phyloP scores from a whole-genome alignment of 495 filamentous ascomycete species.

The Lepraria neglecta region DNA sequence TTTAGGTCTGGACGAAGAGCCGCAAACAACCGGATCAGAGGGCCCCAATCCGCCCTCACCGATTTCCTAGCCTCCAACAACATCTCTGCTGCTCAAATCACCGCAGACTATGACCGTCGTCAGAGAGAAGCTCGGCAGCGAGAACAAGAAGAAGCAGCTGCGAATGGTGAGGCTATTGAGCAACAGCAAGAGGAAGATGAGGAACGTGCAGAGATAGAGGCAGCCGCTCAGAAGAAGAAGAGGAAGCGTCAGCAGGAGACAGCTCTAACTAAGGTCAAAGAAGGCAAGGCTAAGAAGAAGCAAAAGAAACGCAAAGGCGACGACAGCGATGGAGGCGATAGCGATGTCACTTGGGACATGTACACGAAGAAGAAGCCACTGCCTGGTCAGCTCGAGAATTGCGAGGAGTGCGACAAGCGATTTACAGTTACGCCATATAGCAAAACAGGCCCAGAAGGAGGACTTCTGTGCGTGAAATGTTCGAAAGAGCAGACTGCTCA shows the following conservation, averaged over 20 bases:
- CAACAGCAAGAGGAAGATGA: slow-evolving; percentile 16
- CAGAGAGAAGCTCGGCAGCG: slow-evolving; percentile 41
- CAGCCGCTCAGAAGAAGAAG: slow-evolving; percentile 53
- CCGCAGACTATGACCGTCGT: slow-evolving; percentile 53
- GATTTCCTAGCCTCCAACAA: slow-evolving; percentile 82
- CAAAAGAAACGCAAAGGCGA: slow-evolving; percentile 47
- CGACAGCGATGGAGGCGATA: slow-evolving; percentile 42
- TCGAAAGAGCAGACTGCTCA: slow-evolving; percentile 67
- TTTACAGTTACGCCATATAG: slow-evolving; percentile 94
- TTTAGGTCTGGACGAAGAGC: slow-evolving; percentile 39
- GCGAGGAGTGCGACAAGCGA: slow-evolving; percentile 74
- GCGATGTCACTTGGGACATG: slow-evolving; percentile 46
- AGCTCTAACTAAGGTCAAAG: slow-evolving; percentile 68
- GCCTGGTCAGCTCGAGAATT: slow-evolving; percentile 85
- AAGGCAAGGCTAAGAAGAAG: slow-evolving; percentile 61
- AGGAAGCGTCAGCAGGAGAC: slow-evolving; percentile 56
- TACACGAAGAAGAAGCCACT: slow-evolving; percentile 57
- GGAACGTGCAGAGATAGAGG: slow-evolving; percentile 32
- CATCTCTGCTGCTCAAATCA: slow-evolving; percentile 78
- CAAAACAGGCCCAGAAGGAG: slow-evolving; percentile 71
- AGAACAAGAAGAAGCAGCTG: slow-evolving; percentile 30
- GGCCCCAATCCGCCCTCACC: slow-evolving; percentile 70
- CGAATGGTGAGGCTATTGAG: slow-evolving; percentile 21
- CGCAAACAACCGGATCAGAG: slow-evolving; percentile 50
- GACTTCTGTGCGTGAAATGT: slow-evolving; percentile 77